These are phyloP conservation scores for Linnemannia elongata DNA, from an alignment of 192 early-diverging fungal species.

Conservation along the genomic window DNA sequence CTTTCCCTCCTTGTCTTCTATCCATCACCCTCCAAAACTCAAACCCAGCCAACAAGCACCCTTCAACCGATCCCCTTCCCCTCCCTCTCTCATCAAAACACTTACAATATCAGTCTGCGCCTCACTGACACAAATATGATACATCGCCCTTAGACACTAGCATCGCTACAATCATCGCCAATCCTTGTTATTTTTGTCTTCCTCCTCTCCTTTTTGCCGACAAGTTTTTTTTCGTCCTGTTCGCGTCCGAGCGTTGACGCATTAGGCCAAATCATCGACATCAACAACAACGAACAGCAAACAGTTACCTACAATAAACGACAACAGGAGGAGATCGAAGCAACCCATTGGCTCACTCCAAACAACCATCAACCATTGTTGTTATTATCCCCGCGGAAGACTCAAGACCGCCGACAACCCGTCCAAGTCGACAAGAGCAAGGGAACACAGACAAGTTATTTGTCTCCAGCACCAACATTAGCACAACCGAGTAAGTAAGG, in stretches of 20 bases:
- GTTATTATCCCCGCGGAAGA: too few species aligned
- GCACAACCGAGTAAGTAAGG: too few species aligned
- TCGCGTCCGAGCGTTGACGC: constrained; percentile 3
- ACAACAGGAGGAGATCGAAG: neutral
- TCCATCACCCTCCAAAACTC: too few species aligned
- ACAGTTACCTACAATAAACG: neutral
- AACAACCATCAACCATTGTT: neutral
- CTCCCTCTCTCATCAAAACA: neutral
- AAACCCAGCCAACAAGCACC: neutral
- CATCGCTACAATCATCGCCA: neutral
- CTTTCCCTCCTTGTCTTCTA: neutral
- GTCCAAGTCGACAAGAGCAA: too few species aligned
- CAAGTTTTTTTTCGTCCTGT: neutral
- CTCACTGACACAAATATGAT: neutral
- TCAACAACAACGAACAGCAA: neutral
- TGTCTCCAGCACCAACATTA: too few species aligned
- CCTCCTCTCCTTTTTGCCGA: neutral
- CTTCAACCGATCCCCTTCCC: neutral
- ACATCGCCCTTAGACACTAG: neutral
- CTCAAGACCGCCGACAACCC: too few species aligned
- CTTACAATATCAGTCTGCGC: neutral
- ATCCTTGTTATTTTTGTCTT: neutral
- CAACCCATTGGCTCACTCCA: neutral
- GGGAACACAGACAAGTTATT: too few species aligned
- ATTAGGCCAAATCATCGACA: constrained; percentile 5